phyloP scores from a whole-genome alignment of 345 rosid species.

The Populus deltoides region DNA sequence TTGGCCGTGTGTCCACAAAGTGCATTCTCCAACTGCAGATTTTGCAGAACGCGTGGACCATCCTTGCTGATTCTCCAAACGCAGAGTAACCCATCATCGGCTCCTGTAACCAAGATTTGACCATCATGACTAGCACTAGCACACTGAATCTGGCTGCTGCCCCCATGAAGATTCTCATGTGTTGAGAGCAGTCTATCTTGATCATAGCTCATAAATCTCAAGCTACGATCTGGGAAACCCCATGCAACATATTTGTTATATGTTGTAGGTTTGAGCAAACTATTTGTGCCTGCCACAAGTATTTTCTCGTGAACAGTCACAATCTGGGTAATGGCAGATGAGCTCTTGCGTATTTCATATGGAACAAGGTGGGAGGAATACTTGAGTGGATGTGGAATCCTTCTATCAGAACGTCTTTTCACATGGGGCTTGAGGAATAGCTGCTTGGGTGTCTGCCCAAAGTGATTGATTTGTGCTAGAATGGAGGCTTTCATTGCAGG shows the following conservation, averaged over 20 bases:
- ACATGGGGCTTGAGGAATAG: conserved; percentile 90
- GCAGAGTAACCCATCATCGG: conserved; percentile 82
- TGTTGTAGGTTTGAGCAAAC: conserved; percentile 83
- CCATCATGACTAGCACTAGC: conserved; percentile 89
- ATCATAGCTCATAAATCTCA: conserved; percentile 95
- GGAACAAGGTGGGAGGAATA: conserved; percentile 77
- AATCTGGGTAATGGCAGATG: conserved; percentile 77
- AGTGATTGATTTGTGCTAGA: conserved; percentile 97
- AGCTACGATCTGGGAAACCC: conserved; percentile 97
- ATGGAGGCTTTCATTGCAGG: conserved; percentile 99
- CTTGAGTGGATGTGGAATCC: conserved; percentile 82
- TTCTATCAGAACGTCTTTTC: conserved; percentile 71
- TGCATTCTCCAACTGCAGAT: conserved; percentile 69
- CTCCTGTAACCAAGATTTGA: conserved; percentile 84
- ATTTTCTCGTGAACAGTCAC: conserved; percentile 75
- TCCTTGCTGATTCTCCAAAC: conserved; percentile 84
- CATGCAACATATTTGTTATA: conserved; percentile 82
- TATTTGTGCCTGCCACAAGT: conserved; percentile 68
- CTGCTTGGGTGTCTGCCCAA: conserved; percentile 99
- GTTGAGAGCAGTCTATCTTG: conserved; percentile 90
- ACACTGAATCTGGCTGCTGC: conserved; percentile 86
- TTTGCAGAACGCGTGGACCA: conserved; percentile 55
- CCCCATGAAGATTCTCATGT: conserved; percentile 96
- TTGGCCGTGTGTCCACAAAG: conserved; percentile 79
- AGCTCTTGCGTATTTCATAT: conserved; percentile 73